These are phyloP conservation scores for Acanthamoeba castellanii DNA, from an alignment of 208 protist genomes.

Conservation along the genomic window DNA sequence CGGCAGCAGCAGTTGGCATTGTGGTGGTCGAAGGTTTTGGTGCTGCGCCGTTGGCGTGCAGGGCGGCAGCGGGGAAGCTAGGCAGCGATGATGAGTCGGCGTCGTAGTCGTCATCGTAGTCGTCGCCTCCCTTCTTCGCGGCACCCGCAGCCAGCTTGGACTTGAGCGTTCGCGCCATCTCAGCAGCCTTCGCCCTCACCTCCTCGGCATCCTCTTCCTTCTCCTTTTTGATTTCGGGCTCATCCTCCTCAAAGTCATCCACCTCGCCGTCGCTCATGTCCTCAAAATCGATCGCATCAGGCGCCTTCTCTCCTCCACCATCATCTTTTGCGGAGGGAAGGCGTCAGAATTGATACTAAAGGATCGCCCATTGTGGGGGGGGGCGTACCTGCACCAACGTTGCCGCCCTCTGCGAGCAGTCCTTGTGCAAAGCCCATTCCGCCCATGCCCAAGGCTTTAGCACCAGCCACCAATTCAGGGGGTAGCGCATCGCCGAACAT, in stretches of 20 bases:
- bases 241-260: constrained; percentile 16
- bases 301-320: constrained; percentile 45
- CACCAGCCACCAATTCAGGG: neutral
- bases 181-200: neutral
- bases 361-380: neutral
- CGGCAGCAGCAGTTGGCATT: neutral
- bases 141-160: neutral
- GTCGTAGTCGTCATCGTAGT: constrained; percentile 56
- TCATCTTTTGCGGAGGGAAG: neutral
- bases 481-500: constrained; percentile 16
- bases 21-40: neutral
- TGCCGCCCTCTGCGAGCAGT: neutral
- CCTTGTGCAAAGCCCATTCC: neutral
- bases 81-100: neutral
- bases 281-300: constrained; percentile 58
- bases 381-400: neutral
- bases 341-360: neutral
- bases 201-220: constrained; percentile 42
- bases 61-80: neutral
- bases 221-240: neutral
- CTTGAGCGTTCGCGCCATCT: constrained; percentile 48
- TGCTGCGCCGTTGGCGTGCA: neutral
- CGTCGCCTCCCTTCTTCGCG: neutral
- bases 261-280: constrained; percentile 40
- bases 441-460: neutral